Evolutionary conservation across 345 rosid species (phyloP).

Genomic region (Hibiscus tridactylites): DNA sequence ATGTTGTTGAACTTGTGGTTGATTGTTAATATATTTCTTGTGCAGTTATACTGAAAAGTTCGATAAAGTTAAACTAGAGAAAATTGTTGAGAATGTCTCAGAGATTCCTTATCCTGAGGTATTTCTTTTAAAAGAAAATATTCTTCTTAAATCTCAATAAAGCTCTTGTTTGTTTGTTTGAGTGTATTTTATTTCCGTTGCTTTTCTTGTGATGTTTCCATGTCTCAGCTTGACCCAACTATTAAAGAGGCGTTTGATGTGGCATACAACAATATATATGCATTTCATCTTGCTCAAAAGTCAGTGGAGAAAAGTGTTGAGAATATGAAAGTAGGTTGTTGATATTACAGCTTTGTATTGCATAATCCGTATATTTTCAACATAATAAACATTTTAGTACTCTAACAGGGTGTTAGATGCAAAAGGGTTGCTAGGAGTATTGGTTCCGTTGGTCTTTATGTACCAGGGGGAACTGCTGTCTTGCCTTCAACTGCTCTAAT

Average conservation of each 20-base stretch:
- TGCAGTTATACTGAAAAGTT: slow-evolving; percentile 71
- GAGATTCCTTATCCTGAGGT: slow-evolving; percentile 74
- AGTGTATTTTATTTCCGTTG: background rate
- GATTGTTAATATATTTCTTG: background rate
- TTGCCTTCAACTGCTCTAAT: slow-evolving; percentile 90
- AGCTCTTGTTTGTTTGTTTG: background rate
- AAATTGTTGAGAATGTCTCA: slow-evolving; percentile 51
- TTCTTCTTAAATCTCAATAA: background rate
- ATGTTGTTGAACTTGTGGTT: background rate
- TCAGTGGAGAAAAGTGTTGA: slow-evolving; percentile 54
- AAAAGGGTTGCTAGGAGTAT: slow-evolving; percentile 82
- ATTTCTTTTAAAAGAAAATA: background rate
- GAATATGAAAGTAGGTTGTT: slow-evolving; percentile 65
- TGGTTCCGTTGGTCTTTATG: slow-evolving; percentile 90
- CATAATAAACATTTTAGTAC: background rate
- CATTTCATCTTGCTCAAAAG: slow-evolving; percentile 85
- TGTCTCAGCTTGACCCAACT: slow-evolving; percentile 50
- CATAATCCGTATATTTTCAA: background rate
- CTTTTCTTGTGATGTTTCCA: background rate
- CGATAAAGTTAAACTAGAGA: slow-evolving; percentile 61
- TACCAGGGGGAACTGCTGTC: slow-evolving; percentile 92
- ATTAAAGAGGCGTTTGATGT: slow-evolving; percentile 78
- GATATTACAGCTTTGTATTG: background rate
- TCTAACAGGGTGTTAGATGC: slow-evolving; percentile 70
- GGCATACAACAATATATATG: slow-evolving; percentile 75